Conservation (phyloP, 1,284 basidiomycete species). For the Pascua sp. region DNA sequence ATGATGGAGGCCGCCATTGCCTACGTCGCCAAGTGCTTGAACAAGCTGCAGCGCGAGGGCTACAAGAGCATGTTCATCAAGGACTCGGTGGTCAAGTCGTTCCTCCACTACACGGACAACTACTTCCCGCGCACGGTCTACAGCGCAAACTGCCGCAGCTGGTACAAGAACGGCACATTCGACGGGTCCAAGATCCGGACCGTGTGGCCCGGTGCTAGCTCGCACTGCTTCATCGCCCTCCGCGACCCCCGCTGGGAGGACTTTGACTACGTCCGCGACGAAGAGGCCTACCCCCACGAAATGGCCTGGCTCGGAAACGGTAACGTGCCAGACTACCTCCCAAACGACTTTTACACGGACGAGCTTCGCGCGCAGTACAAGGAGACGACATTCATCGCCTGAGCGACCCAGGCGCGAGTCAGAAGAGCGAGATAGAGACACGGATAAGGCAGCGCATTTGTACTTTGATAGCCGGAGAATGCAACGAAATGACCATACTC, state of each 20-base stretch:
- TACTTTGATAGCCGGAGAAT: no score
- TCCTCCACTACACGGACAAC: slow-evolving; percentile 29
- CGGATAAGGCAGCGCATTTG: no score
- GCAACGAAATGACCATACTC: no score
- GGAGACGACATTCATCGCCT: not conserved
- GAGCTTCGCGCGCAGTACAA: slow-evolving; percentile 3
- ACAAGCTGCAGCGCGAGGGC: slow-evolving; percentile 13
- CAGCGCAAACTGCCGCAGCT: slow-evolving; percentile 25
- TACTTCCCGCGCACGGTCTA: slow-evolving; percentile 31
- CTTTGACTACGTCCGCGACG: slow-evolving; percentile 21
- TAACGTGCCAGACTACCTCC: slow-evolving; percentile 4
- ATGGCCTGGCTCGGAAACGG: slow-evolving; percentile 19
- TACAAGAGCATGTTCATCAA: slow-evolving; percentile 26
- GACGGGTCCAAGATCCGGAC: slow-evolving; percentile 11
- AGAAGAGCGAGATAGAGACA: no score
- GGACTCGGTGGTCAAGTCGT: slow-evolving; percentile 28
- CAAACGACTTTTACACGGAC: slow-evolving; percentile 11
- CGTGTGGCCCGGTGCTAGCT: slow-evolving; percentile 22
- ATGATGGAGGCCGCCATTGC: slow-evolving; percentile 19
- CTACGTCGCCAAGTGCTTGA: slow-evolving; percentile 15
- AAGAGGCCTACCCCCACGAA: slow-evolving; percentile 3
- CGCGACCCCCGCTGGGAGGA: slow-evolving; percentile 41
- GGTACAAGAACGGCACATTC: slow-evolving; percentile 25
- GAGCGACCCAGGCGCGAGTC: no score
- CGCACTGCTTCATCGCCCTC: slow-evolving; percentile 23